Evolutionary conservation across 1,139 yeast genomes (phyloP).

Genomic region (Komagataea norvegica): DNA sequence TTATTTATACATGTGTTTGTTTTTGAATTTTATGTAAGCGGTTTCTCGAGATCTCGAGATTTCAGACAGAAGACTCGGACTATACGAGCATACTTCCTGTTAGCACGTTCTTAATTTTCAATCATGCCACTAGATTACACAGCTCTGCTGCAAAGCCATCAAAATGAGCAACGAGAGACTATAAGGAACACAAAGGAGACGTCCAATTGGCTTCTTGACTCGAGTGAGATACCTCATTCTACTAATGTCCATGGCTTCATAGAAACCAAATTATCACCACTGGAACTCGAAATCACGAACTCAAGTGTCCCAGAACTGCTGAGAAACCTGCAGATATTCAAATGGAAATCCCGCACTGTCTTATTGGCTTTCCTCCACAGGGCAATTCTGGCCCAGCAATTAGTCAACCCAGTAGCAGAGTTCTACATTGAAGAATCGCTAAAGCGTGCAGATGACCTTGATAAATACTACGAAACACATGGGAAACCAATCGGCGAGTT

Average conservation of each 20-base stretch:
- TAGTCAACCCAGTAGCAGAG: slow-evolving; percentile 44
- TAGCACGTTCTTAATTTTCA: too few relatives aligned
- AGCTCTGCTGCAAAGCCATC: background rate
- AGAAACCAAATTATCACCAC: slow-evolving; percentile 25
- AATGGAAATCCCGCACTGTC: slow-evolving; percentile 2
- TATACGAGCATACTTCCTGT: too few relatives aligned
- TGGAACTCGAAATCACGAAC: slow-evolving; percentile 38
- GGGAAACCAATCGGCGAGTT: slow-evolving; percentile 47
- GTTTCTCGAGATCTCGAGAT: too few relatives aligned
- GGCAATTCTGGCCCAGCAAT: slow-evolving; percentile 53
- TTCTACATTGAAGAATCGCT: slow-evolving; percentile 36
- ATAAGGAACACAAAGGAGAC: slow-evolving; percentile 1
- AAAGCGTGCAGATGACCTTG: slow-evolving; percentile 42
- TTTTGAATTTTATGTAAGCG: too few relatives aligned
- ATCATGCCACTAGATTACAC: too few relatives aligned
- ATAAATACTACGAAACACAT: slow-evolving; percentile 31
- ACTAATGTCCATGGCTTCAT: slow-evolving; percentile 27
- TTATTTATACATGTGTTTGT: background rate
- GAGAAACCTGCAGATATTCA: slow-evolving; percentile 8
- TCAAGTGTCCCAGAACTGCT: slow-evolving; percentile 22
- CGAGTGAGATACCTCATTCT: slow-evolving; percentile 5
- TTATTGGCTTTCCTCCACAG: slow-evolving; percentile 47
- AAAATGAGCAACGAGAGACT: background rate
- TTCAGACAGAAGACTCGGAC: too few relatives aligned
- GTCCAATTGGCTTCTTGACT: background rate